Conservation (phyloP, 192 early-diverging fungal genomes). For the Rhizoclosmatium globosum region DNA sequence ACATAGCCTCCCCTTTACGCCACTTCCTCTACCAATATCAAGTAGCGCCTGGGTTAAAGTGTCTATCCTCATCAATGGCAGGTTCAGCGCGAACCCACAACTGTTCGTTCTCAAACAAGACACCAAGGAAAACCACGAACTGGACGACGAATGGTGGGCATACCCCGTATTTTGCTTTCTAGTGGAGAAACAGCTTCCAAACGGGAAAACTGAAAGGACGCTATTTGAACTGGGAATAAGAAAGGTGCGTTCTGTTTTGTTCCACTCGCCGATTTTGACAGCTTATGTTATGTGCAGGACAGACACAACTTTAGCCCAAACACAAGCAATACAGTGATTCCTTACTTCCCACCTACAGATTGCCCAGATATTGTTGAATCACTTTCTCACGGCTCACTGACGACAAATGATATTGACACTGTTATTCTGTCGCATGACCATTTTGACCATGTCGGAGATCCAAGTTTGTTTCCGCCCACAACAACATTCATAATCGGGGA, state of each 20-base stretch:
- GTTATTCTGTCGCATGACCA: conserved; percentile 26
- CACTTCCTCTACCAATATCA: background rate
- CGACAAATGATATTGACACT: background rate
- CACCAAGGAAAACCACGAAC: background rate
- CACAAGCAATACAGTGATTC: background rate
- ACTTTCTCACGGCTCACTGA: background rate
- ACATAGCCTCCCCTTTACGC: background rate
- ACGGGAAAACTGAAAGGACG: conserved; percentile 5
- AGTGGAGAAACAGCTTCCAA: background rate
- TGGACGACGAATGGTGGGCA: background rate
- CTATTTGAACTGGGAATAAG: conserved; percentile 15
- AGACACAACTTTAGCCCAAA: background rate
- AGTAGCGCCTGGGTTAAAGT: background rate
- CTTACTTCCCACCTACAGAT: background rate
- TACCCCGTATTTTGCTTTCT: conserved; percentile 18
- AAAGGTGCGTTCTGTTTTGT: background rate
- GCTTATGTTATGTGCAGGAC: background rate
- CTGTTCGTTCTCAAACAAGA: conserved; percentile 1
- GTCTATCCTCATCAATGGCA: conserved; percentile 12
- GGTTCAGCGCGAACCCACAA: conserved; percentile 18
- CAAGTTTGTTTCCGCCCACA: background rate
- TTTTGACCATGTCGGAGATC: conserved; percentile 16
- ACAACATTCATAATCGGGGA: conserved; percentile 4
- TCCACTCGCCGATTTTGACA: background rate
- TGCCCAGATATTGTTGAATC: conserved; percentile 4